Percentiles rank a stretch among this genome's conserved stretches.
Evolutionary conservation across 148 eudicot species (phyloP).

Genomic region (Salicornia ramosissima): DNA sequence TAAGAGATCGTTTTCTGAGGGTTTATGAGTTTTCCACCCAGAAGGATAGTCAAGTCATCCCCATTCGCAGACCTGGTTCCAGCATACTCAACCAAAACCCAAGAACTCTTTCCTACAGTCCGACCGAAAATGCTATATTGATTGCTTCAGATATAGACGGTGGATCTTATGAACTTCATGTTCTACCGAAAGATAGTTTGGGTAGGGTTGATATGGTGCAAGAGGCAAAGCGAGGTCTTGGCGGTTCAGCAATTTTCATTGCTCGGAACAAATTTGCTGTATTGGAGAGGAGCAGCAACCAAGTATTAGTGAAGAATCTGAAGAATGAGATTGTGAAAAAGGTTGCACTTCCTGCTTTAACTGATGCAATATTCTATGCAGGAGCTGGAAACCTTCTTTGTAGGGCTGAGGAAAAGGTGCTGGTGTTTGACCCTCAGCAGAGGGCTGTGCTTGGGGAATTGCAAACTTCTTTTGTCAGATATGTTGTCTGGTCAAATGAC

Average conservation of each 20-base stretch:
- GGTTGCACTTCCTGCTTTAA: slow-evolving; percentile 59
- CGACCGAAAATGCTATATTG: slow-evolving; percentile 85
- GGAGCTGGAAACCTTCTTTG: slow-evolving; percentile 89
- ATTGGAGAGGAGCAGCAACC: slow-evolving; percentile 82
- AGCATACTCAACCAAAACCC: slow-evolving; percentile 79
- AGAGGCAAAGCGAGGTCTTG: slow-evolving; percentile 78
- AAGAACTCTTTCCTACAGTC: slow-evolving; percentile 82
- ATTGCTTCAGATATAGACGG: slow-evolving; percentile 90
- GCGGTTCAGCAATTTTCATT: slow-evolving; percentile 78
- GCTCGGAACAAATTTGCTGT: slow-evolving; percentile 95
- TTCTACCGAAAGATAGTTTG: slow-evolving; percentile 72
- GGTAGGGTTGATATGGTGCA: slow-evolving; percentile 70
- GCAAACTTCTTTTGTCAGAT: slow-evolving; percentile 73
- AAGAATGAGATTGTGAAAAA: slow-evolving; percentile 83
- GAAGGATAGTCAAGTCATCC: slow-evolving; percentile 72
- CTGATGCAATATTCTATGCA: slow-evolving; percentile 89
- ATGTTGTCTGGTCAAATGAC: slow-evolving; percentile 91
- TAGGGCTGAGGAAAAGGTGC: slow-evolving; percentile 85
- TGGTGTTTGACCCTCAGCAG: slow-evolving; percentile 90
- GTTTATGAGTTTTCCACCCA: slow-evolving; percentile 76
- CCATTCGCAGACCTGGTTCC: slow-evolving; percentile 87
- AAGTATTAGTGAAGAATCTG: slow-evolving; percentile 72
- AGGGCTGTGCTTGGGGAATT: slow-evolving; percentile 81
- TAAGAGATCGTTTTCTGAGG: slow-evolving; percentile 82
- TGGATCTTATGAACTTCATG: slow-evolving; percentile 85